phyloP scores from a whole-genome alignment of 2,329 filamentous ascomycete species.

The Claviceps sp. region DNA sequence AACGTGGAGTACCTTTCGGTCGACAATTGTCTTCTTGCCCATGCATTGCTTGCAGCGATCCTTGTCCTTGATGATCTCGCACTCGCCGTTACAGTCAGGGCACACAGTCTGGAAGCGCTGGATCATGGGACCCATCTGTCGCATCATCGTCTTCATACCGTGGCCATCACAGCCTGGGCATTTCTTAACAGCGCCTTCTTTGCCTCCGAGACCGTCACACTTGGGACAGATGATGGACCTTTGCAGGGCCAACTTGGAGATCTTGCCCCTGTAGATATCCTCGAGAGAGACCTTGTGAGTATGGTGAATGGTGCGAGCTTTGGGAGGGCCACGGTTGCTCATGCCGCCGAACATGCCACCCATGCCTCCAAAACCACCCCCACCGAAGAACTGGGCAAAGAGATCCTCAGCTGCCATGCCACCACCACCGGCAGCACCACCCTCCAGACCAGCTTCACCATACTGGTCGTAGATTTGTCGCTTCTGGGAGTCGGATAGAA shows the following conservation, averaged over 20 bases:
- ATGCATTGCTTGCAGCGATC: slow-evolving; percentile 94
- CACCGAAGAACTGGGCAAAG: slow-evolving; percentile 93
- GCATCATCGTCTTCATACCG: slow-evolving; percentile 99
- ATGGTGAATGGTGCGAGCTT: slow-evolving; percentile 94
- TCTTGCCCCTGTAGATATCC: slow-evolving; percentile 95
- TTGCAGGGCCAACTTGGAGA: slow-evolving; percentile 92
- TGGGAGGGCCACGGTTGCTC: slow-evolving; percentile 64
- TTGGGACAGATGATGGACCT: slow-evolving; percentile 94
- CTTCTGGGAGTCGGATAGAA: slow-evolving; percentile 85
- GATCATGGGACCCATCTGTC: slow-evolving; percentile 99
- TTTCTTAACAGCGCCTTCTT: slow-evolving; percentile 93
- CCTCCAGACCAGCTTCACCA: slow-evolving; percentile 92
- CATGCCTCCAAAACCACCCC: slow-evolving; percentile 48
- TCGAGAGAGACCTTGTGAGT: slow-evolving; percentile 97
- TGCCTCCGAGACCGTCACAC: slow-evolving; percentile 88
- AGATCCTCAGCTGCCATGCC: slow-evolving; percentile 95
- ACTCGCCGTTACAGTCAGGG: slow-evolving; percentile 94
- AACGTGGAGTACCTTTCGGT: slow-evolving; percentile 95
- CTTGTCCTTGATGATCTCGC: slow-evolving; percentile 91
- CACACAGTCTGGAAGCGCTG: slow-evolving; percentile 99
- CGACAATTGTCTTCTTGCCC: slow-evolving; percentile 95
- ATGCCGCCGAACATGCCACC: slow-evolving; percentile 66
- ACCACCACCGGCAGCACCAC: slow-evolving; percentile 58
- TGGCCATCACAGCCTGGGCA: slow-evolving; percentile 83
- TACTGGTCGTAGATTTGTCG: slow-evolving; percentile 90